Conservation (phyloP, 2,329 filamentous ascomycete genomes). For the Albophoma yamanashiensis region DNA sequence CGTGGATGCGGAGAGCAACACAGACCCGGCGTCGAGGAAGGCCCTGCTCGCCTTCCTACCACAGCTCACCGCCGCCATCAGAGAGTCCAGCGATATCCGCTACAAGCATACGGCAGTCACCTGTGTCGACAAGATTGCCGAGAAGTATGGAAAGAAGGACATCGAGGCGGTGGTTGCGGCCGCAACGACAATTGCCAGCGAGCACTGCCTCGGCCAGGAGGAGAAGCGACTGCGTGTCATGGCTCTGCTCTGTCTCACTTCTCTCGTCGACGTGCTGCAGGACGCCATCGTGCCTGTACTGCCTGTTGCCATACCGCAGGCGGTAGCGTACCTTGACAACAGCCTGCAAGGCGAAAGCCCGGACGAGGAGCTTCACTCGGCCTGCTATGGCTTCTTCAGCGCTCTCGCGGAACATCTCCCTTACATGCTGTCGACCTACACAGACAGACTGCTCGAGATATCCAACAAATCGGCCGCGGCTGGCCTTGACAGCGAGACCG, state of each 20-base stretch:
- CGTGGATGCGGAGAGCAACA: constrained; percentile 61
- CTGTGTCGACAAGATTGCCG: constrained; percentile 85
- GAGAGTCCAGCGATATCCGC: constrained; percentile 58
- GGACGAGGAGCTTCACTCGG: constrained; percentile 63
- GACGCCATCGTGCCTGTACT: constrained; percentile 79
- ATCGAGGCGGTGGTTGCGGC: constrained; percentile 64
- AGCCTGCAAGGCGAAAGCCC: constrained; percentile 44
- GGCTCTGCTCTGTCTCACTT: constrained; percentile 81
- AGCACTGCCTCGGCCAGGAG: constrained; percentile 62
- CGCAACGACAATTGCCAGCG: constrained; percentile 65
- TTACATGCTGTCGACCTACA: constrained; percentile 74
- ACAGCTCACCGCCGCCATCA: constrained; percentile 65
- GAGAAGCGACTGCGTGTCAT: constrained; percentile 68
- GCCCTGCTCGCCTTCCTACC: constrained; percentile 71
- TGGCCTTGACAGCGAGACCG: constrained; percentile 48
- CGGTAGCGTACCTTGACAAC: constrained; percentile 58
- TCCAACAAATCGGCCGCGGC: constrained; percentile 62
- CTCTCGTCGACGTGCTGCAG: constrained; percentile 76
- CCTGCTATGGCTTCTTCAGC: constrained; percentile 69
- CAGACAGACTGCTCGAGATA: constrained; percentile 60
- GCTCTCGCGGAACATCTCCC: constrained; percentile 74
- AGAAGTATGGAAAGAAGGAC: constrained; percentile 93
- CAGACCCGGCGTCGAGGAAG: constrained; percentile 55
- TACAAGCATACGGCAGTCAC: constrained; percentile 79
- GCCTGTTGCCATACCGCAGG: constrained; percentile 61